Evolutionary conservation across 2,329 filamentous ascomycete species (phyloP).

Genomic region (Pseudocercospora musae): DNA sequence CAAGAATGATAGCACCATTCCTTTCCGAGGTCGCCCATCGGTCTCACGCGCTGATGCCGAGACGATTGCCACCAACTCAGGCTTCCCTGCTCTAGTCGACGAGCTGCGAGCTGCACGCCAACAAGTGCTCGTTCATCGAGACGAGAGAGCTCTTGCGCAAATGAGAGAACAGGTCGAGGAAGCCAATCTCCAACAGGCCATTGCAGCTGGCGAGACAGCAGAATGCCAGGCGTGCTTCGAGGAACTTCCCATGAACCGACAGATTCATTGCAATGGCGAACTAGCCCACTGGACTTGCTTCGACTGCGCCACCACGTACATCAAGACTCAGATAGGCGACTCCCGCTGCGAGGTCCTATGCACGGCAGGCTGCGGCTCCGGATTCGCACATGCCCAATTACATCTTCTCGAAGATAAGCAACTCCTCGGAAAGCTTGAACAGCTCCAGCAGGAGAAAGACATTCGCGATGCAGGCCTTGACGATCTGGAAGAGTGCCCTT

Average conservation of each 20-base stretch:
- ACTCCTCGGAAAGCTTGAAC: slow-evolving; percentile 61
- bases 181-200: slow-evolving; percentile 35
- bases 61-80: slow-evolving; percentile 25
- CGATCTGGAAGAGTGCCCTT: slow-evolving; percentile 72
- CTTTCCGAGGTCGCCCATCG: slow-evolving; percentile 19
- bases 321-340: slow-evolving; percentile 66
- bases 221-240: slow-evolving; percentile 68
- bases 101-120: slow-evolving; percentile 38
- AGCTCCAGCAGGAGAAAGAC: slow-evolving; percentile 67
- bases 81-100: slow-evolving; percentile 23
- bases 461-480: slow-evolving; percentile 69
- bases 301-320: slow-evolving; percentile 61
- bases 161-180: slow-evolving; percentile 33
- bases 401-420: slow-evolving; percentile 57
- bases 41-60: slow-evolving; percentile 20
- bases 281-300: slow-evolving; percentile 66
- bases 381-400: slow-evolving; percentile 58
- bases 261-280: slow-evolving; percentile 64
- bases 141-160: slow-evolving; percentile 20
- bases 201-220: slow-evolving; percentile 49
- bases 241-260: slow-evolving; percentile 63
- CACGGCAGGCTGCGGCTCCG: slow-evolving; percentile 60
- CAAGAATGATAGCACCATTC: slow-evolving; percentile 9
- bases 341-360: slow-evolving; percentile 67
- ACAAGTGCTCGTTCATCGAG: slow-evolving; percentile 21